Percentiles rank a stretch among this genome's conserved stretches.
phyloP scores from a whole-genome alignment of 495 filamentous ascomycete species.

The Neurospora sp. region DNA sequence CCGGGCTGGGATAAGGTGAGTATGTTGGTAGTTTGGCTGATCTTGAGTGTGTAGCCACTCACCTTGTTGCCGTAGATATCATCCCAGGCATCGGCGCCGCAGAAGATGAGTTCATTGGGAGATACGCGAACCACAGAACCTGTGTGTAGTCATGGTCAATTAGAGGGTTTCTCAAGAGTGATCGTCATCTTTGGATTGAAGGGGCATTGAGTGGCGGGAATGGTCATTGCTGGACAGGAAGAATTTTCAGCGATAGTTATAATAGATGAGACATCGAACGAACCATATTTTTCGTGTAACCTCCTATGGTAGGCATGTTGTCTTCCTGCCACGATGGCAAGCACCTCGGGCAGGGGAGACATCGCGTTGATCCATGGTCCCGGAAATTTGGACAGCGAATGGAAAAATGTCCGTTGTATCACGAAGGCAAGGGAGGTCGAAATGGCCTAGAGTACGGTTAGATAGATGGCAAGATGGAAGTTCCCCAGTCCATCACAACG shows the following conservation, averaged over 20 bases:
- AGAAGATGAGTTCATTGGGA: slow-evolving; percentile 15
- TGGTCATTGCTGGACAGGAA: background rate
- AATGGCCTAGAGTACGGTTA: background rate
- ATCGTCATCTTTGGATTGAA: background rate
- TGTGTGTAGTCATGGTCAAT: background rate
- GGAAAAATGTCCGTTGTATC: slow-evolving; percentile 3
- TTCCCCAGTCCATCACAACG: background rate
- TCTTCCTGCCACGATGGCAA: slow-evolving; percentile 5
- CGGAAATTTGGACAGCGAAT: slow-evolving; percentile 7
- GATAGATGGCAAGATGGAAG: background rate
- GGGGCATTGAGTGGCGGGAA: background rate
- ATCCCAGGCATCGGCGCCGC: slow-evolving; percentile 28
- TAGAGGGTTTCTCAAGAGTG: background rate
- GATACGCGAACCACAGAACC: slow-evolving; percentile 10
- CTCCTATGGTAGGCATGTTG: slow-evolving; percentile 6
- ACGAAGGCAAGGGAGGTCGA: background rate
- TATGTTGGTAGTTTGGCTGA: slow-evolving; percentile 32
- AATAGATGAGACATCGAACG: background rate
- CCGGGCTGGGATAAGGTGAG: slow-evolving; percentile 23
- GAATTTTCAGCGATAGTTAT: background rate
- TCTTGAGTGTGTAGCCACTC: slow-evolving; percentile 12
- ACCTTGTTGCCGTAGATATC: slow-evolving; percentile 36
- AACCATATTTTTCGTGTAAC: slow-evolving; percentile 9
- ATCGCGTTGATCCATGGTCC: slow-evolving; percentile 9
- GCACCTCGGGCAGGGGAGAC: slow-evolving; percentile 2